Base-by-base conservation (phyloP, 2,329 filamentous ascomycete species). In the Claviceps spartinae region DNA sequence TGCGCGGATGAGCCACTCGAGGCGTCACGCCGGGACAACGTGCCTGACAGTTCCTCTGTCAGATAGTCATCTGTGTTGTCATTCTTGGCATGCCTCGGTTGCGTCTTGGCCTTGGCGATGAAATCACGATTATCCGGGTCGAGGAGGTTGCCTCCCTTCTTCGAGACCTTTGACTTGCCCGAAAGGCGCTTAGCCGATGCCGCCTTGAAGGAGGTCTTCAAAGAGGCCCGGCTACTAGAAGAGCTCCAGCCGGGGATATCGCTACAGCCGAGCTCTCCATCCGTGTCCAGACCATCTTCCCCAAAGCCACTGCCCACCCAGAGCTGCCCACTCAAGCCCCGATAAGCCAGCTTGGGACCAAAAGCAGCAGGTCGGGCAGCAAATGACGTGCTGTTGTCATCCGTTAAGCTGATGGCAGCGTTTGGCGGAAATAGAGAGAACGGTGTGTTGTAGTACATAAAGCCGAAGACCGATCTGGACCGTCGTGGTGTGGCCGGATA, bases 331-430 rank as follows among this genome's bases (percentile, higher is more conserved):
- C 87, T 95, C 57, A 97, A 70, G 26, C 93, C 91, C 53, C 78
- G 81, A 13, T 74, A 67, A 0, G 86, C 86, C 41, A 98, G 72
- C 41, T 79, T 71, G 4, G 93, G 88, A 0, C 93, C 93, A 69
- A 97, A 98, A 41, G 88, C 90, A 50, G 93, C 93, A 54, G 93
- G 93, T 48, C 93, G 79, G 44, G 93, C 90, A 52, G 95, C 77
- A 70, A 98, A 98, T 60, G 94, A 95, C 13, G 93, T 98, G 59
- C 88, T 95, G 68, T 98, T 98, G 69, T 98, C 93, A 68, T 97
- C 89, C 62, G 90, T 95, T 55, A 98, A 78, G 67, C 88, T 95
- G 65, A 98, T 96, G 61, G 94, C 86, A 47, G 93, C 93, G 57
- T 93, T 95, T 3, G 90, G 90, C 4, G 91, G 90, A 65, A 98